Conservation (phyloP, 2,329 filamentous ascomycete genomes). For the Fusarium bulbicola region DNA sequence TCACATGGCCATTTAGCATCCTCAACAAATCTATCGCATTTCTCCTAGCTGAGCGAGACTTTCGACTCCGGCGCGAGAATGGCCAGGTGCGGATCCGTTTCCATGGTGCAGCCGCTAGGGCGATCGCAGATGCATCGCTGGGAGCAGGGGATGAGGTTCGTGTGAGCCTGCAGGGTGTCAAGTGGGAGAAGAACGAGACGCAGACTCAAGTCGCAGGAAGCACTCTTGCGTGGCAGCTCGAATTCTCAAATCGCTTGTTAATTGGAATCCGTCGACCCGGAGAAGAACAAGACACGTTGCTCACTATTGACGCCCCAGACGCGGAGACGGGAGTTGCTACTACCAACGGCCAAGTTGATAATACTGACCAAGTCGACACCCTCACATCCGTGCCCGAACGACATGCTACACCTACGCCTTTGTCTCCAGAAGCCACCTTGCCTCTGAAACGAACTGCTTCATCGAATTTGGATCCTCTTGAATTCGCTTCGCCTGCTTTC, state of each 20-base stretch:
- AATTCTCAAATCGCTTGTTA: slow-evolving; percentile 60
- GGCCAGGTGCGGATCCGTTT: slow-evolving; percentile 87
- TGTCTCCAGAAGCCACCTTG: slow-evolving; percentile 29
- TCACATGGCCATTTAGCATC: slow-evolving; percentile 92
- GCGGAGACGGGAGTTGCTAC: slow-evolving; percentile 26
- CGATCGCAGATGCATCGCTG: slow-evolving; percentile 71
- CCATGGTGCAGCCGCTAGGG: slow-evolving; percentile 73
- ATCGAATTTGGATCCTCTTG: slow-evolving; percentile 52
- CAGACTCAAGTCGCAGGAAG: slow-evolving; percentile 59
- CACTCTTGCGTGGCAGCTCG: slow-evolving; percentile 67
- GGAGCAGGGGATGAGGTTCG: slow-evolving; percentile 81
- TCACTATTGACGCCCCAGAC: slow-evolving; percentile 60
- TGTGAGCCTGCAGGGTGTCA: slow-evolving; percentile 73
- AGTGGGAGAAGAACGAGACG: slow-evolving; percentile 67
- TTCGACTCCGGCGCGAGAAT: slow-evolving; percentile 76
- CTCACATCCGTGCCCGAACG: slow-evolving; percentile 12
- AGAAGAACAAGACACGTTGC: slow-evolving; percentile 55
- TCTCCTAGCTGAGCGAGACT: slow-evolving; percentile 84
- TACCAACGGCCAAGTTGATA: slow-evolving; percentile 28
- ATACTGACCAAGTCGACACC: background rate
- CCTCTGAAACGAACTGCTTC: slow-evolving; percentile 49
- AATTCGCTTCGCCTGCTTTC: slow-evolving; percentile 83
- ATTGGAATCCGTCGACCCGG: slow-evolving; percentile 56
- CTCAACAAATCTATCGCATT: slow-evolving; percentile 78
- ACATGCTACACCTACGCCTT: slow-evolving; percentile 27